Base-by-base conservation (phyloP, 805 yeast genomes). In the Candida quercuum region DNA sequence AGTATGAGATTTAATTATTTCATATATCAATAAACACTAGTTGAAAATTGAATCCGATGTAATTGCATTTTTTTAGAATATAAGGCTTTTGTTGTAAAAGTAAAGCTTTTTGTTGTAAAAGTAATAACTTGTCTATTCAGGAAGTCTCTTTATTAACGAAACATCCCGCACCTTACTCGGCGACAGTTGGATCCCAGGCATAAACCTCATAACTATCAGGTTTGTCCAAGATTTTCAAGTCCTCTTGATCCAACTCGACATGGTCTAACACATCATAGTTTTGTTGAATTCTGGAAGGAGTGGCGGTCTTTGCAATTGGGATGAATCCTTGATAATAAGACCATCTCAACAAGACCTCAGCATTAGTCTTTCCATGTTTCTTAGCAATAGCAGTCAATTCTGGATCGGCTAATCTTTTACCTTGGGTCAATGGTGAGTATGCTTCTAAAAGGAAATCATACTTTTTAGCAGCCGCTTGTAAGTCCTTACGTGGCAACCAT, bases 401-500 rank as follows among this genome's bases (percentile, higher is more conserved):
- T 38, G 52, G 49, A 28, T 48, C 54, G 13, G 47, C 34, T 19
- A 49, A 20, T 32, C 39, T 49, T 38, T 49, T 40, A 14, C 41
- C 51, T 34, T 43, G 48, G 11, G 56, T 49, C 36, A 49, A 33
- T 28, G 56, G 54, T 9, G 47, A 35, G 25, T 51, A 49, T 1
- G 56, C 56, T 34, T 49, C 54, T 23, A 51, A 40, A 17, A 36
- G 28, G 38, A 35, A 28, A 20, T 31, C 50, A 31, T 49, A 30
- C 32, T 46, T 49, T 46, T 48, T 43, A 23, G 42, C 54, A 28
- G 39, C 39, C 6, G 22, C 44, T 37, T 49, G 51, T 23, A 51
- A 30, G 16, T 51, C 56, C 34, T 40, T 46, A 40, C 56, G 42
- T 37, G 54, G 54, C 28, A 51, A 34, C 56, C 53, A 50, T 27